A percentile compares a stretch with the other conserved stretches of the same genome.
Evolutionary conservation across 352 stramenopile genomes (phyloP).

Genomic region (Globisporangium ultimum): DNA sequence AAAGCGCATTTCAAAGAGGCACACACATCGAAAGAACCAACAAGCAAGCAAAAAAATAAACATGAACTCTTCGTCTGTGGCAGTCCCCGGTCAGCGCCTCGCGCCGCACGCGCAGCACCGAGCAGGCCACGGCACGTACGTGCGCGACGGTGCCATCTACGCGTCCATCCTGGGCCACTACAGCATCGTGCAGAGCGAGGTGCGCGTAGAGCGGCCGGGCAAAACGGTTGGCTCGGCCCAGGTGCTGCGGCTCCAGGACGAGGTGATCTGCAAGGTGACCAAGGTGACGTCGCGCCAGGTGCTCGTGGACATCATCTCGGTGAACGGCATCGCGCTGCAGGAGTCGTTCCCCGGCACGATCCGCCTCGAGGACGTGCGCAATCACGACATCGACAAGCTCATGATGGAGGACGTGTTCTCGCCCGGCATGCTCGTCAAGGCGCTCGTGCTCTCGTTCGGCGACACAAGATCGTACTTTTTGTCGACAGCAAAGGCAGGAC

Average conservation of each 20-base stretch:
- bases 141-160: constrained; percentile 59
- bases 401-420: constrained; percentile 76
- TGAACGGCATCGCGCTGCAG: constrained; percentile 67
- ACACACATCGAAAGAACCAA: constrained; percentile 11
- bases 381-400: constrained; percentile 78
- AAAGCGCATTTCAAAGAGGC: constrained; percentile 3
- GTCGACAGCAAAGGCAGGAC: constrained; percentile 63
- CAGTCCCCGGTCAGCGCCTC: constrained; percentile 58
- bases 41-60: constrained; percentile 12
- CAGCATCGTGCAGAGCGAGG: constrained; percentile 29
- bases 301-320: constrained; percentile 75
- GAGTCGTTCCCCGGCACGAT: constrained; percentile 80
- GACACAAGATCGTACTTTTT: constrained; percentile 86
- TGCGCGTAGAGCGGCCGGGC: constrained; percentile 42
- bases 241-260: constrained; percentile 63
- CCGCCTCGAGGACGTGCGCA: constrained; percentile 74
- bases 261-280: constrained; percentile 57
- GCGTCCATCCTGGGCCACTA: constrained; percentile 62
- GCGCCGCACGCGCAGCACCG: constrained; percentile 31
- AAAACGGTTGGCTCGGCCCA: constrained; percentile 67
- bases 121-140: constrained; percentile 49
- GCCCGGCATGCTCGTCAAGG: constrained; percentile 69
- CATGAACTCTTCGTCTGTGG: constrained; percentile 24
- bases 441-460: constrained; percentile 78
- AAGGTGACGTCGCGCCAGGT: constrained; percentile 76